A percentile compares a stretch with the other conserved stretches of the same genome.
Evolutionary conservation across 345 rosid genomes (phyloP).

Genomic region (Pistacia atlantica): DNA sequence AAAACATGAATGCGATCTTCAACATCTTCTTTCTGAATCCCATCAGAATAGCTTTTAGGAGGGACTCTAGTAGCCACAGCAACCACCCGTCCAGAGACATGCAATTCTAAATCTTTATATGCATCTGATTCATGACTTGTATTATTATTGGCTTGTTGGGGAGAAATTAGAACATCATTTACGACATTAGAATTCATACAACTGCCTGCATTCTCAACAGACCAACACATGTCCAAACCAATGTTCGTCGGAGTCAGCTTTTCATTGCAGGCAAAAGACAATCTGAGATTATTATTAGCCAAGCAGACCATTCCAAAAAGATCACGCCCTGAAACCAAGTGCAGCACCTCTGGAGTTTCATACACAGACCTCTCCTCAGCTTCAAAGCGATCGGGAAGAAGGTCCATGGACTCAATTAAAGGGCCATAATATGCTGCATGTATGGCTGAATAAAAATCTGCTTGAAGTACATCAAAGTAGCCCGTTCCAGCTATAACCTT

Average conservation of each 20-base stretch:
- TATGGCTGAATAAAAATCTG: constrained; percentile 83
- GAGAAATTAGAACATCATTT: constrained; percentile 33
- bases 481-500: constrained; percentile 66
- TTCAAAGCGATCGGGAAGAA: constrained; percentile 90
- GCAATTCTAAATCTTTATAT: constrained; percentile 80
- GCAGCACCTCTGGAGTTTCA: constrained; percentile 78
- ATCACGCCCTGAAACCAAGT: constrained; percentile 88
- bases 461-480: constrained; percentile 76
- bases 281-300: constrained; percentile 47
- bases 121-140: constrained; percentile 55
- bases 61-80: constrained; percentile 79
- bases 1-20: constrained; percentile 74
- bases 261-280: constrained; percentile 44
- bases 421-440: constrained; percentile 86
- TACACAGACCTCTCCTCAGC: constrained; percentile 92
- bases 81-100: constrained; percentile 71
- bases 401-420: constrained; percentile 68
- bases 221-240: constrained; percentile 28
- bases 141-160: constrained; percentile 29
- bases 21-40: constrained; percentile 42
- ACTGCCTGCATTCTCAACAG: constrained; percentile 32
- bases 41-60: constrained; percentile 44
- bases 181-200: constrained; percentile 22
- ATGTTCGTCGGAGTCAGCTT: constrained; percentile 44
- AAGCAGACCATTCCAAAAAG: constrained; percentile 91